phyloP scores from a whole-genome alignment of 495 filamentous ascomycete species.

The Neurospora africana region DNA sequence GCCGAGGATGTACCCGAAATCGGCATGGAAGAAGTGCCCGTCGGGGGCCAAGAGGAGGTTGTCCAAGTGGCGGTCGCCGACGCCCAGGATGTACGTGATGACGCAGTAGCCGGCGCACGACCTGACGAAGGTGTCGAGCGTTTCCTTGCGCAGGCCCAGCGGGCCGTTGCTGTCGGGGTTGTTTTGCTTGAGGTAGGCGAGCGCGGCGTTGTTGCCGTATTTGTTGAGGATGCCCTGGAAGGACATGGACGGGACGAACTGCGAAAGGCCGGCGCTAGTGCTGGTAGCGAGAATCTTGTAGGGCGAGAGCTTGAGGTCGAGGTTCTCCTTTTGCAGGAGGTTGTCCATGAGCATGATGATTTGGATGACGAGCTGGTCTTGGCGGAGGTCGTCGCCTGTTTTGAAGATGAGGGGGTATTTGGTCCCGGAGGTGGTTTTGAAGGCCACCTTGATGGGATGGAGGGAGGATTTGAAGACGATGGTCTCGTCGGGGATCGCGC shows the following conservation, averaged over 20 bases:
- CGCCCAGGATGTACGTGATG: constrained; percentile 96
- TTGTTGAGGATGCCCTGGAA: constrained; percentile 72
- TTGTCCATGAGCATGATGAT: constrained; percentile 98
- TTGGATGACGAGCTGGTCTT: constrained; percentile 96
- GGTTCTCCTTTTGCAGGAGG: constrained; percentile 88
- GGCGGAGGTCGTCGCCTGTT: constrained; percentile 89
- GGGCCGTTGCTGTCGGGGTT: constrained; percentile 80
- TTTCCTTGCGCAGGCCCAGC: constrained; percentile 79
- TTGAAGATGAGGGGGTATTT: constrained; percentile 95
- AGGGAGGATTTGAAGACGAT: constrained; percentile 93
- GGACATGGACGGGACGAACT: constrained; percentile 80
- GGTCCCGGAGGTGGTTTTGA: constrained; percentile 64
- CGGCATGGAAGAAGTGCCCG: constrained; percentile 95
- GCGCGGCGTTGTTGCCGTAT: constrained; percentile 59
- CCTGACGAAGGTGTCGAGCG: constrained; percentile 91
- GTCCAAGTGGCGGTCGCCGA: constrained; percentile 92
- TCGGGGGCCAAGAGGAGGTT: constrained; percentile 87
- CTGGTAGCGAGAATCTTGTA: constrained; percentile 94
- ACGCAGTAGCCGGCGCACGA: constrained; percentile 97
- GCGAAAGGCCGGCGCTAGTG: constrained; percentile 77
- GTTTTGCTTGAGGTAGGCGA: constrained; percentile 79
- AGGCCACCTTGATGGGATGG: constrained; percentile 80
- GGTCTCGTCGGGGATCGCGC: constrained; percentile 73
- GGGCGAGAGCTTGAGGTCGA: constrained; percentile 88
- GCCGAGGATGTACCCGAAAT: constrained; percentile 96